Evolutionary conservation across 2,329 filamentous ascomycete species (phyloP), one percentile per base, ranked within the genome.

Genomic region (Alternaria ethzedia): DNA sequence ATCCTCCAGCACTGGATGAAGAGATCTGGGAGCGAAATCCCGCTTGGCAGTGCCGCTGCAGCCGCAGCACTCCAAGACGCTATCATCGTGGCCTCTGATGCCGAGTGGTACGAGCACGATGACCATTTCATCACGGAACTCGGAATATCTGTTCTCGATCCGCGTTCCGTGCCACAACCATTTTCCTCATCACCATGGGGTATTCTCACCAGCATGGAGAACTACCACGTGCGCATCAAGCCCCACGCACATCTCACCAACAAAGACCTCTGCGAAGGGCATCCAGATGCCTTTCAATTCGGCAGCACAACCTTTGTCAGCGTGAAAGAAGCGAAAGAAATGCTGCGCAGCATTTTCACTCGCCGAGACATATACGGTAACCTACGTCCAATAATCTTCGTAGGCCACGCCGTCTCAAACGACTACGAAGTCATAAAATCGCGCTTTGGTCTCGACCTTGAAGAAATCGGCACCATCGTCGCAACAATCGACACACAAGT

Each of bases 381-480:
- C 2, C 43, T 43, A 1, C 63, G 66, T 2, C 69, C 68, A 0
- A 47, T 73, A 17, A 66, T 75, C 2, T 67, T 75, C 49, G n/a
- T 75, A 0, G 72, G 72, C 6, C 70, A 75, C 20, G 72, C 66
- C 5, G 54, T 72, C 0, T 59, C 61, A 3, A 70, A 69, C 17
- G 69, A 75, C 47, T 49, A 60, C 12, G 43, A 56, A n/a, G 46
- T 59, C n/a, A 52, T 73, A 15, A 68, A 66, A 21, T 21, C 68
- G 23, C 44, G 65, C 5, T 63, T 73, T 10, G 64, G 60, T 4
- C 25, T 74, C 8, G 67, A 75, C 26, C 26, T 72, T 3, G 36
- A 58, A 4, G 41, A 20, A 8, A 28, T 68, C 6, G 67, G 61
- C 2, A 54, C 32, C 10, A 47, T 75, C 15, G 58, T 68, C n/a